These are phyloP conservation scores for Aquanectria penicillioides DNA, from an alignment of 2,329 filamentous ascomycete species.

Conservation along the genomic window DNA sequence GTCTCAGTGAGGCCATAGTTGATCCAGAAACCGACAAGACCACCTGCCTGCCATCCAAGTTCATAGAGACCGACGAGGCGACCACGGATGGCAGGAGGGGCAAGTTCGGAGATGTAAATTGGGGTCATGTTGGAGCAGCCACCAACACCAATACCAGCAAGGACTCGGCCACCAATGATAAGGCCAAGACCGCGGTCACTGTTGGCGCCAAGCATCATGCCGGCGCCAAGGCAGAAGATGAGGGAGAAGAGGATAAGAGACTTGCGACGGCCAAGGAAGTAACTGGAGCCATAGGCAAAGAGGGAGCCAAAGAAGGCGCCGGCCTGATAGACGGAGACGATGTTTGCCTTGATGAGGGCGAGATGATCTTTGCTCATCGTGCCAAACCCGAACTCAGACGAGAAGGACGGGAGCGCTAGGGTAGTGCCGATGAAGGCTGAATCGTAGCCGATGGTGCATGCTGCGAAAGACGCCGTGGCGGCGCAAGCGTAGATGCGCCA, in stretches of 20 bases:
- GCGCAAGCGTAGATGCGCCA: constrained; percentile 68
- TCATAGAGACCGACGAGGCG: constrained; percentile 75
- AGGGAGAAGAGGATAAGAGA: constrained; percentile 69
- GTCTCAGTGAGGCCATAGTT: constrained; percentile 70
- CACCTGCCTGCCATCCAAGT: constrained; percentile 71
- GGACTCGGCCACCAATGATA: constrained; percentile 69
- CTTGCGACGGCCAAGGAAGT: constrained; percentile 73
- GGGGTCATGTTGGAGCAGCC: constrained; percentile 71
- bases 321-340: constrained; percentile 84
- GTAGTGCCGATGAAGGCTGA: constrained; percentile 84
- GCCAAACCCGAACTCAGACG: constrained; percentile 72
- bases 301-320: constrained; percentile 86
- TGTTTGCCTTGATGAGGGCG: constrained; percentile 75
- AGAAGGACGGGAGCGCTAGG: constrained; percentile 75
- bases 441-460: constrained; percentile 70
- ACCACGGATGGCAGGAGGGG: constrained; percentile 71
- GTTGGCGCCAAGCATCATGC: constrained; percentile 76
- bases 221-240: constrained; percentile 76
- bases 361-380: constrained; percentile 58
- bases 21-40: constrained; percentile 73
- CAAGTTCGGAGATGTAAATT: constrained; percentile 69
- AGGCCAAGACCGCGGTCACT: constrained; percentile 70
- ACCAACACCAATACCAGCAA: constrained; percentile 72
- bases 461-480: constrained; percentile 63
- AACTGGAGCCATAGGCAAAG: constrained; percentile 71